phyloP scores from a whole-genome alignment of 2,329 filamentous ascomycete genomes.

The Escovopsis sp. region DNA sequence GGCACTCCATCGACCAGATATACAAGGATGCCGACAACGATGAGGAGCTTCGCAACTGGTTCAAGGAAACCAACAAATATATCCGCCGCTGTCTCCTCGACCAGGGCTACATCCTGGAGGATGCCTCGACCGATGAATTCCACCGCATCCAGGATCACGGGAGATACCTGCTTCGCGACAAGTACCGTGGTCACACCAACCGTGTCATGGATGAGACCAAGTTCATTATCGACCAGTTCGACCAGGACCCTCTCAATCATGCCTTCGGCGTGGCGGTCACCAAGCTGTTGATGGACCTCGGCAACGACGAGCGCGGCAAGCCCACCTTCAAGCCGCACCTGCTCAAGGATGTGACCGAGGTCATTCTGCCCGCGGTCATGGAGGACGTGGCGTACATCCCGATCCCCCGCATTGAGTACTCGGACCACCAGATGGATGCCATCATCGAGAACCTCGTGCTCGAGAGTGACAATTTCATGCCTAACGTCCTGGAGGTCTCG shows the following conservation, averaged over 20 bases:
- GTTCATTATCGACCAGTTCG: constrained; percentile 79
- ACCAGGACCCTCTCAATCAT: constrained; percentile 74
- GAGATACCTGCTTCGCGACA: constrained; percentile 71
- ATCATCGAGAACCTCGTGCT: constrained; percentile 90
- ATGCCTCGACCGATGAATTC: constrained; percentile 67
- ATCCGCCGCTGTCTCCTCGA: constrained; percentile 73
- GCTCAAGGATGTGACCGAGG: constrained; percentile 71
- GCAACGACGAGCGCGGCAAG: constrained; percentile 73
- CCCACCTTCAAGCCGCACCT: constrained; percentile 84
- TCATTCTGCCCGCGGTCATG: constrained; percentile 71
- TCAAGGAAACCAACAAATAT: constrained; percentile 61
- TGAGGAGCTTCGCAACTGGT: constrained; percentile 77
- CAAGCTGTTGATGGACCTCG: constrained; percentile 78
- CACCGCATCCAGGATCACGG: constrained; percentile 73
- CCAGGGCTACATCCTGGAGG: constrained; percentile 81
- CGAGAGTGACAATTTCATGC: constrained; percentile 92
- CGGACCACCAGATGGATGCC: constrained; percentile 68
- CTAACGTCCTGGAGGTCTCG: constrained; percentile 75
- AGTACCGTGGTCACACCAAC: constrained; percentile 75
- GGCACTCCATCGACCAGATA: constrained; percentile 69
- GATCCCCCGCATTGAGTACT: constrained; percentile 86
- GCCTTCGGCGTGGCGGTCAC: constrained; percentile 59
- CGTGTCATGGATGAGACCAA: constrained; percentile 79
- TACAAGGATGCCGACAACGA: constrained; percentile 80
- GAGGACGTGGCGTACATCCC: constrained; percentile 82